Conservation (phyloP, 371 early-diverging fungal genomes). For the Mucor saturninus region DNA sequence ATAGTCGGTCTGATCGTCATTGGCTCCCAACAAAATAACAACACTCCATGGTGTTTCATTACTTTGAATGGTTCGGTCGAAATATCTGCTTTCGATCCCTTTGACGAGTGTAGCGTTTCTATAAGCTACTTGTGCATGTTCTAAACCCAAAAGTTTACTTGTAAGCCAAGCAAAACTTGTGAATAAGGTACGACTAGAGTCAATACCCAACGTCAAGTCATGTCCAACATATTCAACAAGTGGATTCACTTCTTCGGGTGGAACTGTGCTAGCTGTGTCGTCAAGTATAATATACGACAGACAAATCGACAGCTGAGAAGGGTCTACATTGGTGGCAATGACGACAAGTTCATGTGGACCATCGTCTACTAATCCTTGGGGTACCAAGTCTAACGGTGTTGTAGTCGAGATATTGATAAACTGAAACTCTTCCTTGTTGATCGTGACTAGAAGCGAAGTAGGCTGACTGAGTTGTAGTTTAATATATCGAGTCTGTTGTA, state of each 20-base stretch:
- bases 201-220: slow-evolving; percentile 37
- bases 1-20: slow-evolving; percentile 25
- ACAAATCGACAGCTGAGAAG: slow-evolving; percentile 13
- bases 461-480: slow-evolving; percentile 30
- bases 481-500: slow-evolving; percentile 23
- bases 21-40: slow-evolving; percentile 29
- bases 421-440: slow-evolving; percentile 25
- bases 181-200: slow-evolving; percentile 31
- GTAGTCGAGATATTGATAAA: slow-evolving; percentile 8
- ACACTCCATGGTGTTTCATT: slow-evolving; percentile 23
- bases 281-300: slow-evolving; percentile 31
- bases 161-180: slow-evolving; percentile 49
- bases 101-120: slow-evolving; percentile 36
- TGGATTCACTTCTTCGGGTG: slow-evolving; percentile 4
- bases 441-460: slow-evolving; percentile 28
- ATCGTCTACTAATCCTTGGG: slow-evolving; percentile 14
- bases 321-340: slow-evolving; percentile 17
- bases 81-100: slow-evolving; percentile 43
- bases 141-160: slow-evolving; percentile 29
- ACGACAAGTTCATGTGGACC: slow-evolving; percentile 21
- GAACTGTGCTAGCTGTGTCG: slow-evolving; percentile 17
- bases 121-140: slow-evolving; percentile 43
- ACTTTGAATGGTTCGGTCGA: slow-evolving; percentile 24
- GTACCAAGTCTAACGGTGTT: not conserved
- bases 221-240: slow-evolving; percentile 50